Percentiles rank a stretch among this genome's conserved stretches.
These are phyloP conservation scores for Sicyos baderoa DNA, from an alignment of 306 rosid species.

Conservation along the genomic window DNA sequence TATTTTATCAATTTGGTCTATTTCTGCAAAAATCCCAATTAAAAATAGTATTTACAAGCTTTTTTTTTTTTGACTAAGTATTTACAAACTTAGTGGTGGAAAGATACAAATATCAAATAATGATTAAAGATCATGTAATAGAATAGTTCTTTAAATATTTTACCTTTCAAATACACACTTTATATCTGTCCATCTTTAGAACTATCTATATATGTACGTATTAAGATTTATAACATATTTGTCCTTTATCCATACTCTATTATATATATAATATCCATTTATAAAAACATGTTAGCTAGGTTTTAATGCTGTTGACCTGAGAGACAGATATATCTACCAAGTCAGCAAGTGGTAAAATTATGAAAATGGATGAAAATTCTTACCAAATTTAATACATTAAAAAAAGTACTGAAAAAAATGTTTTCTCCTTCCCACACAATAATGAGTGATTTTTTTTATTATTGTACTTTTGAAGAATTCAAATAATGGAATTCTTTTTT, in stretches of 20 bases:
- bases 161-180: background rate
- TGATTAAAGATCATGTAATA: too few species aligned
- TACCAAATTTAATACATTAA: background rate
- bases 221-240: background rate
- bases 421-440: slow-evolving; percentile 13
- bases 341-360: too few species aligned
- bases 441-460: slow-evolving; percentile 15
- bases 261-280: background rate
- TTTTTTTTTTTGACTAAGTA: too few species aligned
- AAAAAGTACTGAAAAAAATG: background rate
- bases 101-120: too few species aligned
- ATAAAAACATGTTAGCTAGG: background rate
- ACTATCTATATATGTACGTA: background rate
- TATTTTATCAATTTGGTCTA: too few species aligned
- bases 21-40: too few species aligned
- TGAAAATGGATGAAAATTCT: too few species aligned
- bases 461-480: slow-evolving; percentile 19
- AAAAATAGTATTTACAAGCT: too few species aligned
- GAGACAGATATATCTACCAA: too few species aligned
- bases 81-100: too few species aligned
- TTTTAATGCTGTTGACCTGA: too few species aligned
- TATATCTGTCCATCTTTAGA: background rate
- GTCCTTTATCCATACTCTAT: background rate
- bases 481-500: slow-evolving; percentile 7
- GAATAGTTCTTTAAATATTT: too few species aligned